These are phyloP conservation scores for Suillus bovinus DNA, from an alignment of 768 basidiomycete species.

Conservation along the genomic window DNA sequence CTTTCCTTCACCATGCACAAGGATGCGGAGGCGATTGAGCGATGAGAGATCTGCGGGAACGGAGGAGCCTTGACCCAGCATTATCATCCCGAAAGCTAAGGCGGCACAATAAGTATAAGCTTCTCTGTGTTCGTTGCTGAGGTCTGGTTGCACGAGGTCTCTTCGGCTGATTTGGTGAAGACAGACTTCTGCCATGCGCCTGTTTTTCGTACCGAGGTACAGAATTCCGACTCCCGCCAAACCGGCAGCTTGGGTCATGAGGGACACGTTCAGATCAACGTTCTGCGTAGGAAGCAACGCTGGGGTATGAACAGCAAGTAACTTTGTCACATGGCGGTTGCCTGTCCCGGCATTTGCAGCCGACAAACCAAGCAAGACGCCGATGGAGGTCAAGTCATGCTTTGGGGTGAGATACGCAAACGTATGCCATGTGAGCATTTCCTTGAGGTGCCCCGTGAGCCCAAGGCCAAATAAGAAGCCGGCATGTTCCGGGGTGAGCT, in stretches of 20 bases:
- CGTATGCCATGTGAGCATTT: conserved; percentile 93
- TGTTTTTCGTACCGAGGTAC: conserved; percentile 84
- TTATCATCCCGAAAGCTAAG: conserved; percentile 93
- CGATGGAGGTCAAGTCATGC: conserved; percentile 94
- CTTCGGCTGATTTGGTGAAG: conserved; percentile 78
- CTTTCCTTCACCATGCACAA: conserved; percentile 73
- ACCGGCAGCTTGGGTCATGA: conserved; percentile 88
- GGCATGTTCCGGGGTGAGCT: conserved; percentile 92
- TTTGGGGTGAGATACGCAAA: conserved; percentile 95
- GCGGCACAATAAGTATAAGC: conserved; percentile 89
- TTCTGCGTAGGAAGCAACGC: conserved; percentile 86
- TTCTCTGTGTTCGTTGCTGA: conserved; percentile 88
- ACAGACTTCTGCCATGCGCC: conserved; percentile 92
- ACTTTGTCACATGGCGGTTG: conserved; percentile 86
- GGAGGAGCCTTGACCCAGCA: conserved; percentile 83
- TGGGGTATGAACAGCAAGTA: conserved; percentile 91
- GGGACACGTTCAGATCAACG: conserved; percentile 87
- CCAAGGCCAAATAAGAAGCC: conserved; percentile 94
- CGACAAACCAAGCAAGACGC: conserved; percentile 88
- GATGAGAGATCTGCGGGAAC: conserved; percentile 77
- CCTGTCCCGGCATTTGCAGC: conserved; percentile 86
- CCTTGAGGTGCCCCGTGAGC: conserved; percentile 85
- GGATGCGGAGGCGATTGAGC: conserved; percentile 65
- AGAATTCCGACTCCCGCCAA: conserved; percentile 86
- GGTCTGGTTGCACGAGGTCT: conserved; percentile 78